Evolutionary conservation across 306 rosid genomes (phyloP).

Genomic region (Lathyrus oleraceus): DNA sequence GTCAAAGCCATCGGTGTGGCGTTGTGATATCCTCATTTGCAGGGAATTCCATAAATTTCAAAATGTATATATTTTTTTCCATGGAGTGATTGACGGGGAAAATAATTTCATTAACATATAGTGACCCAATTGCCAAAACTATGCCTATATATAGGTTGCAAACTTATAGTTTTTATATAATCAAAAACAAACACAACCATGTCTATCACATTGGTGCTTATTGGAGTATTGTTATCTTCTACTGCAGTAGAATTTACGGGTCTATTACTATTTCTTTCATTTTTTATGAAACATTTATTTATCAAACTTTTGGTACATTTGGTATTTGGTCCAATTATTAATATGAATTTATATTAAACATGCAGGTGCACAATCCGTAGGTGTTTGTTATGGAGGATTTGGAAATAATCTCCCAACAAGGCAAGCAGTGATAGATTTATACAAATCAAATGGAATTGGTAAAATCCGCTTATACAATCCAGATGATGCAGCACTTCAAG

Average conservation of each 20-base stretch:
- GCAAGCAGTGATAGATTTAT: conserved; percentile 44
- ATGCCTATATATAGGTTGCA: background rate
- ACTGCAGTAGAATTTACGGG: conserved; percentile 12
- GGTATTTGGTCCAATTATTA: background rate
- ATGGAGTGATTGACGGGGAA: conserved; percentile 40
- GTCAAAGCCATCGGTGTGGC: conserved; percentile 20
- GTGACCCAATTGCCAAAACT: background rate
- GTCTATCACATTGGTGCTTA: conserved; percentile 26
- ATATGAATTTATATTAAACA: background rate
- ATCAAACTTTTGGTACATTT: background rate
- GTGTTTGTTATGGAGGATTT: conserved; percentile 58
- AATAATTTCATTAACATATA: conserved; percentile 2
- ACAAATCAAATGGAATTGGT: conserved; percentile 48
- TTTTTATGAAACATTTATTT: no score
- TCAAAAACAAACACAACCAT: conserved; percentile 15
- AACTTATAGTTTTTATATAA: background rate
- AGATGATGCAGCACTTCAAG: conserved; percentile 38
- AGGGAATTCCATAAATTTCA: conserved; percentile 2
- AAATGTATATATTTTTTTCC: background rate
- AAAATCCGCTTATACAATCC: conserved; percentile 50
- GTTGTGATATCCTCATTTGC: background rate
- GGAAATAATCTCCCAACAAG: conserved; percentile 49
- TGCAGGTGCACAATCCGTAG: conserved; percentile 56
- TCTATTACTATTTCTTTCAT: background rate
- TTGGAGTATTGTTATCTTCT: conserved; percentile 31